A percentile compares a stretch with the other conserved stretches of the same genome.
Conservation (phyloP, 139 green algal genomes). For the Medakamo hakoo region DNA sequence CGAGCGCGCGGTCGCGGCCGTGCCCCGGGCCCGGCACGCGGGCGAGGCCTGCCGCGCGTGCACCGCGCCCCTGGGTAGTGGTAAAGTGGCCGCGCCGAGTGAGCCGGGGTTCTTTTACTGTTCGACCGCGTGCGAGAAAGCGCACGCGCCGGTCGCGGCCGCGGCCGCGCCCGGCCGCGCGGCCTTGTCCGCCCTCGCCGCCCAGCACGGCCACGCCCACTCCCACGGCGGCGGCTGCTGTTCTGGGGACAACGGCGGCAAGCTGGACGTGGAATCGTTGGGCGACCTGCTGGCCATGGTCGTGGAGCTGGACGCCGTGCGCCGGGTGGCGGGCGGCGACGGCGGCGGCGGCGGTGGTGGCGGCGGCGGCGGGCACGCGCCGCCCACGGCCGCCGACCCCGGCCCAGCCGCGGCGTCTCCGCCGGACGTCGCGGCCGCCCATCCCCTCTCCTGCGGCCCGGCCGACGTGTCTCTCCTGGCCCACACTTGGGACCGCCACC, state of each 20-base stretch:
- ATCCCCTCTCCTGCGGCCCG: neutral
- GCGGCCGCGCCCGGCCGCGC: no score
- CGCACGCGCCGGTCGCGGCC: neutral
- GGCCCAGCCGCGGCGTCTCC: neutral
- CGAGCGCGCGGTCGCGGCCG: constrained; percentile 1
- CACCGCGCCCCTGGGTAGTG: neutral
- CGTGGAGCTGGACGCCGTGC: constrained; percentile 5
- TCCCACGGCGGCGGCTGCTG: neutral
- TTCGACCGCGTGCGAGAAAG: neutral
- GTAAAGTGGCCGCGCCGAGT: no score
- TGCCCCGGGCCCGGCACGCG: neutral
- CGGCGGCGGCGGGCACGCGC: neutral
- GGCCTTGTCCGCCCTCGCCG: neutral
- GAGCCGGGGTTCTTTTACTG: no score
- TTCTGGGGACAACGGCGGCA: no score
- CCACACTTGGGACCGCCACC: neutral
- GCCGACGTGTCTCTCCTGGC: constrained; percentile 3
- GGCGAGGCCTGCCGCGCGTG: constrained; percentile 1
- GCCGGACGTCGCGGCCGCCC: neutral
- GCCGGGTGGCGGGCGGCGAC: neutral
- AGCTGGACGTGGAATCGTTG: neutral
- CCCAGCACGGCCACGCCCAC: neutral
- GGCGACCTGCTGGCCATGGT: constrained; percentile 3
- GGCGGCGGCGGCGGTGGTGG: neutral
- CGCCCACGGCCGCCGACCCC: neutral